phyloP scores from a whole-genome alignment of 2,329 filamentous ascomycete species.

The Talaromyces sp. region DNA sequence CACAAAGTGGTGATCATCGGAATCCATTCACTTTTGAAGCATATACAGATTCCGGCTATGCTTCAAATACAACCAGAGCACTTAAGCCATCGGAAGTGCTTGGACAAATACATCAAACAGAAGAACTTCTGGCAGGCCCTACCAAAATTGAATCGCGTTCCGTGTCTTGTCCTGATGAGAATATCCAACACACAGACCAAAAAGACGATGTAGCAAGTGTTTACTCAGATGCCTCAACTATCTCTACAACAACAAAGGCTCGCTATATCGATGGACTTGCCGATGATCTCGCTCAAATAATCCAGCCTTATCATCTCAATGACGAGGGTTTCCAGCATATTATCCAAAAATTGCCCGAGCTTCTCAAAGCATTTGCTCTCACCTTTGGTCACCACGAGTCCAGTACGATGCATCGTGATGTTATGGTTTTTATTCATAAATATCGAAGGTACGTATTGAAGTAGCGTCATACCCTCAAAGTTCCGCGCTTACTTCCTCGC shows the following conservation, averaged over 20 bases:
- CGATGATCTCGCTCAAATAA: constrained; percentile 1
- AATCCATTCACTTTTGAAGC: not conserved
- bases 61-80: constrained; percentile 4
- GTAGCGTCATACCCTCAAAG: not conserved
- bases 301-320: constrained; percentile 12
- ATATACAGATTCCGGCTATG: constrained; percentile 18
- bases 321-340: not conserved
- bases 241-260: not conserved
- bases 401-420: constrained; percentile 13
- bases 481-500: not conserved
- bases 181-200: not conserved
- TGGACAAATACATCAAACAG: not conserved
- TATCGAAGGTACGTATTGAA: constrained; percentile 15
- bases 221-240: constrained; percentile 12
- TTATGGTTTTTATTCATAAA: constrained; percentile 19
- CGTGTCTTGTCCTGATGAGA: too few relatives aligned
- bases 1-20: not conserved
- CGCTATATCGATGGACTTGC: constrained; percentile 14
- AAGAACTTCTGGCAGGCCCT: not conserved
- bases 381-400: constrained; percentile 6
- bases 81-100: not conserved
- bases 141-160: not conserved
- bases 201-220: constrained; percentile 5
- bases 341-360: constrained; percentile 5
- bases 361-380: constrained; percentile 17